phyloP scores from a whole-genome alignment of 306 rosid genomes.

The Potentilla sterilis region DNA sequence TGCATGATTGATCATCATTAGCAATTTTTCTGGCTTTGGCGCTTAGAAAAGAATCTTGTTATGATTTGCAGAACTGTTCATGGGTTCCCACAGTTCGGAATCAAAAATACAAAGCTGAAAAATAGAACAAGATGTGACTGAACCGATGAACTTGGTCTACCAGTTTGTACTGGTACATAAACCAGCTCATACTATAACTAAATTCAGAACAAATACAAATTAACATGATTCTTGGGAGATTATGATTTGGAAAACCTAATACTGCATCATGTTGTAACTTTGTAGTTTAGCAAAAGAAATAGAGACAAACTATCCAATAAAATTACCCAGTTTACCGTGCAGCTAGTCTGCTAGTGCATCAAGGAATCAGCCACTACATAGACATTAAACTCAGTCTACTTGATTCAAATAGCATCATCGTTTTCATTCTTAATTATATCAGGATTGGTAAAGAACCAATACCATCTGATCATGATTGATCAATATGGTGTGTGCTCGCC shows the following conservation, averaged over 20 bases:
- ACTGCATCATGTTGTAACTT: not conserved
- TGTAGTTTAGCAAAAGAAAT: not conserved
- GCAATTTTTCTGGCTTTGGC: no score
- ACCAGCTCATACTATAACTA: not conserved
- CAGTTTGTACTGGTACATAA: not conserved
- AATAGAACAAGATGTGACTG: not conserved
- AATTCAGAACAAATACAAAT: not conserved
- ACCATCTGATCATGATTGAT: no score
- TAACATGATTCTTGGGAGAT: constrained; percentile 1
- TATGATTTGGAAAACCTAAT: not conserved
- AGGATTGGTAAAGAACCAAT: no score
- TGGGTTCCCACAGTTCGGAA: not conserved
- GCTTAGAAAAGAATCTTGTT: no score
- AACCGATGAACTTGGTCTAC: constrained; percentile 14
- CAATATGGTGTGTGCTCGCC: no score
- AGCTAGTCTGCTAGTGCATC: not conserved
- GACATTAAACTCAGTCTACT: no score
- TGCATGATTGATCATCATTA: no score
- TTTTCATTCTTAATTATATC: no score
- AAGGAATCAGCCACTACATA: no score
- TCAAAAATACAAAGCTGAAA: not conserved
- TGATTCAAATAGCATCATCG: no score
- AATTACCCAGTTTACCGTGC: not conserved
- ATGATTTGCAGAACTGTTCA: not conserved
- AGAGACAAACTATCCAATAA: not conserved